Evolutionary conservation across 2,329 filamentous ascomycete genomes (phyloP).

Genomic region (Cordyceps pruinosa): DNA sequence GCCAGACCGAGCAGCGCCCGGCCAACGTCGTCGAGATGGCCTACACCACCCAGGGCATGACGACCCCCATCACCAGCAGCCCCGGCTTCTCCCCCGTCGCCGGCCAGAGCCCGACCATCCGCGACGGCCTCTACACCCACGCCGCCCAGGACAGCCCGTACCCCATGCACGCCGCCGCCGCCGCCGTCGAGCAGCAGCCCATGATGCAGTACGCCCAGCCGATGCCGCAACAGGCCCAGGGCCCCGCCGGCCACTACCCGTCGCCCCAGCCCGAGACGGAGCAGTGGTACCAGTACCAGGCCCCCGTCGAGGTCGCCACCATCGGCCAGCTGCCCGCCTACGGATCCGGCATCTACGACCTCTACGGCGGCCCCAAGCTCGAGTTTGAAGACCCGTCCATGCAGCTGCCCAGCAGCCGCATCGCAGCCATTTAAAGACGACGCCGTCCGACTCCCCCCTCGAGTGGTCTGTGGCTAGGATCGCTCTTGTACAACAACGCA

Average conservation of each 20-base stretch:
- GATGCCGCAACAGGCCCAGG: slow-evolving; percentile 29
- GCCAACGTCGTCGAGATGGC: slow-evolving; percentile 39
- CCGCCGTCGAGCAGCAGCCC: slow-evolving; percentile 38
- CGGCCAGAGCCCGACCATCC: slow-evolving; percentile 45
- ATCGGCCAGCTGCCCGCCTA: slow-evolving; percentile 47
- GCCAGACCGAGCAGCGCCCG: slow-evolving; percentile 39
- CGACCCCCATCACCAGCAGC: slow-evolving; percentile 50
- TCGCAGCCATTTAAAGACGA: slow-evolving; percentile 44
- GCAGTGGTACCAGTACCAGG: slow-evolving; percentile 52
- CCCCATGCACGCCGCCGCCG: slow-evolving; percentile 38
- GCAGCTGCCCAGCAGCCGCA: slow-evolving; percentile 52
- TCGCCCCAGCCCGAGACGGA: slow-evolving; percentile 37
- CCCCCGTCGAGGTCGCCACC: slow-evolving; percentile 49
- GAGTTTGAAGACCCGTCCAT: slow-evolving; percentile 52
- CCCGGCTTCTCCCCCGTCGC: slow-evolving; percentile 52
- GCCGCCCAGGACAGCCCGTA: slow-evolving; percentile 41
- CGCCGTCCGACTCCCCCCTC: not conserved
- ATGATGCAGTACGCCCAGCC: slow-evolving; percentile 39
- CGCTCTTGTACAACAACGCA: slow-evolving; percentile 10
- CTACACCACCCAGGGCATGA: slow-evolving; percentile 40
- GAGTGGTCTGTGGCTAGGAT: slow-evolving; percentile 2
- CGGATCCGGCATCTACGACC: slow-evolving; percentile 42
- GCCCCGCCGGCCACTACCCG: slow-evolving; percentile 27
- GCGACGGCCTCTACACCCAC: slow-evolving; percentile 52
- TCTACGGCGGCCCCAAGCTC: slow-evolving; percentile 46